Evolutionary conservation across 2,329 filamentous ascomycete genomes (phyloP), one percentile per base, ranked within the genome.

Genomic region (Neonectria coccinea): DNA sequence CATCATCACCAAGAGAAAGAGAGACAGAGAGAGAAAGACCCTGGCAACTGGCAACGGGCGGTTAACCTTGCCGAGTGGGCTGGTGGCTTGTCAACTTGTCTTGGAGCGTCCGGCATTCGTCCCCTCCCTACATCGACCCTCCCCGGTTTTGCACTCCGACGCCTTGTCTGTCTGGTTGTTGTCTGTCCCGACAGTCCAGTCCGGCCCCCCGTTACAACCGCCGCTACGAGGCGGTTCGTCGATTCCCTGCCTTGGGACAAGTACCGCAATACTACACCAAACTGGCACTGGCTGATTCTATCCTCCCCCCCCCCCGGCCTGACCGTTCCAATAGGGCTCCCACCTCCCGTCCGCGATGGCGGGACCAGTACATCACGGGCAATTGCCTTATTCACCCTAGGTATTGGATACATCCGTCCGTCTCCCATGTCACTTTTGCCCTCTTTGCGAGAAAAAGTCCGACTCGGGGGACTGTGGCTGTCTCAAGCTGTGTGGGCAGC

Each of bases 331-430:
- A 71, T 71, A 70, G 67, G 62, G 62, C 70, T 71, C 62, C 62
- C 62, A 56, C 70, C 56, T 64, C 65, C 70, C 68, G 68, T 27
- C 14, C 48, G 58, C 50, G 33, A 27, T n/a, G 54, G 69, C 67
- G 62, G 68, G 65, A 62, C 65, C 69, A 64, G 66, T 57, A 60
- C 63, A 44, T 62, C 16, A 62, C 47, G 59, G 39, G 50, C 60
- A 56, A 56, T 62, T 67, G 57, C 50, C 61, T 68, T 56, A 56
- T 56, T 68, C 59, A 55, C 45, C 42, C 62, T 39, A 72, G 61
- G 71, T 71, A 71, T 69, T 65, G 44, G 60, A 66, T 73, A 71
- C 71, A 70, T 70, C 64, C 57, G 55, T 59, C 64, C 48, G 22
- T 55, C 33, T 60, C 67, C 71, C 60, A 64, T 68, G 42, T 63